These are phyloP conservation scores for Globisporangium yorkense DNA, from an alignment of 352 stramenopile genomes.

Conservation along the genomic window DNA sequence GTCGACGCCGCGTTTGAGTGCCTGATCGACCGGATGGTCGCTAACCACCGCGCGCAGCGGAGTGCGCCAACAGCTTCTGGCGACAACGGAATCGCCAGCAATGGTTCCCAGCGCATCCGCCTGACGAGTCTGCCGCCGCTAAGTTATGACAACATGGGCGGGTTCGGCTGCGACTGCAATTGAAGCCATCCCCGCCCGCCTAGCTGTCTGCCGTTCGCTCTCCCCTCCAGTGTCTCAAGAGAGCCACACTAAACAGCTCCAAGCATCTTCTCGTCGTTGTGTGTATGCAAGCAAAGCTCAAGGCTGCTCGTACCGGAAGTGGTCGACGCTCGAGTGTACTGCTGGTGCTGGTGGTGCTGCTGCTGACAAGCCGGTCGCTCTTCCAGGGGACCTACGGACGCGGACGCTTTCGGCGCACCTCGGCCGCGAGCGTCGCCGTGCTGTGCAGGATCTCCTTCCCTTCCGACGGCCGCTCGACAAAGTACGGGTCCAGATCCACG, in stretches of 20 bases:
- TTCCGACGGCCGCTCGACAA: slow-evolving; percentile 77
- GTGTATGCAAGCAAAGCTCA: too few relatives aligned
- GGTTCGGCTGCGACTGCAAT: slow-evolving; percentile 47
- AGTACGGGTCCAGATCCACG: slow-evolving; percentile 78
- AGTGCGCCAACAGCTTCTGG: not conserved
- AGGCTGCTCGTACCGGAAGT: too few relatives aligned
- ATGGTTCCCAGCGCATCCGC: slow-evolving; percentile 22
- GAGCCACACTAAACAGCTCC: too few relatives aligned
- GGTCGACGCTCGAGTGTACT: too few relatives aligned
- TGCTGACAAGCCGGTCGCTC: not conserved
- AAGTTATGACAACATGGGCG: slow-evolving; percentile 11
- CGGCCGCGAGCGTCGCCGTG: slow-evolving; percentile 69
- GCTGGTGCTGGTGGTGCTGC: not conserved
- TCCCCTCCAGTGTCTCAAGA: too few relatives aligned
- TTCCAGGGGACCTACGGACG: slow-evolving; percentile 23
- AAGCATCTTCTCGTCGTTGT: not conserved
- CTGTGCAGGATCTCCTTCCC: slow-evolving; percentile 83
- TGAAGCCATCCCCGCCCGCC: not conserved
- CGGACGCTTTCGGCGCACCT: slow-evolving; percentile 73
- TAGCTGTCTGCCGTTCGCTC: too few relatives aligned
- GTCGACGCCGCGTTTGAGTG: slow-evolving; percentile 57
- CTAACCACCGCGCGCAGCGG: slow-evolving; percentile 22
- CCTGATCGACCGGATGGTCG: slow-evolving; percentile 57
- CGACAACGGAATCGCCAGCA: not conserved
- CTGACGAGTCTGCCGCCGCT: slow-evolving; percentile 23